A percentile compares a stretch with the other conserved stretches of the same genome.
Evolutionary conservation across 768 basidiomycete genomes (phyloP).

Genomic region (Naganishia onofrii): DNA sequence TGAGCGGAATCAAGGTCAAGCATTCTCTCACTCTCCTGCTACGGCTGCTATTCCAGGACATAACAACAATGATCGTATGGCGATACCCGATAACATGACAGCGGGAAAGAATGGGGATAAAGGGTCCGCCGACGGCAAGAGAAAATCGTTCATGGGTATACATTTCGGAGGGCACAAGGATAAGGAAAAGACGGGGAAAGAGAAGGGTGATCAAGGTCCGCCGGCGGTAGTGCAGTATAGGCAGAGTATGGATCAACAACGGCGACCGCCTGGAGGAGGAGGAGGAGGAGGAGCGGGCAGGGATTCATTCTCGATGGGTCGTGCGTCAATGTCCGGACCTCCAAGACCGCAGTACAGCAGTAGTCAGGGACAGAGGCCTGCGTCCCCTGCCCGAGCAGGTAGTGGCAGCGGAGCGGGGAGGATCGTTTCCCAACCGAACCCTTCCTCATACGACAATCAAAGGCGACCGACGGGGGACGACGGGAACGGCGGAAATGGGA

Average conservation of each 20-base stretch:
- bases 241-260: conserved; percentile 16
- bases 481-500: not conserved
- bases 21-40: not conserved
- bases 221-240: not conserved
- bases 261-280: not conserved
- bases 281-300: too few relatives aligned
- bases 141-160: conserved; percentile 28
- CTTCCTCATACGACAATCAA: not conserved
- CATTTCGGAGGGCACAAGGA: conserved; percentile 29
- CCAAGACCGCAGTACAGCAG: not conserved
- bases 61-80: not conserved
- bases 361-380: not conserved
- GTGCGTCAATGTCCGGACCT: conserved; percentile 2
- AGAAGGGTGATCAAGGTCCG: not conserved
- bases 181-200: not conserved
- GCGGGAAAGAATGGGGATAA: not conserved
- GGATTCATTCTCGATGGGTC: not conserved
- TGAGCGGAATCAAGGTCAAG: not conserved
- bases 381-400: not conserved
- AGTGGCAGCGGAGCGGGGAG: not conserved
- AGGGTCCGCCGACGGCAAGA: not conserved
- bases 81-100: not conserved
- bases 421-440: conserved; percentile 4
- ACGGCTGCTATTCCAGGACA: not conserved
- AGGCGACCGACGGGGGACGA: too few relatives aligned